Percentiles rank a stretch among this genome's conserved stretches.
These are phyloP conservation scores for Salix arbutifolia DNA, from an alignment of 345 rosid species.

Conservation along the genomic window DNA sequence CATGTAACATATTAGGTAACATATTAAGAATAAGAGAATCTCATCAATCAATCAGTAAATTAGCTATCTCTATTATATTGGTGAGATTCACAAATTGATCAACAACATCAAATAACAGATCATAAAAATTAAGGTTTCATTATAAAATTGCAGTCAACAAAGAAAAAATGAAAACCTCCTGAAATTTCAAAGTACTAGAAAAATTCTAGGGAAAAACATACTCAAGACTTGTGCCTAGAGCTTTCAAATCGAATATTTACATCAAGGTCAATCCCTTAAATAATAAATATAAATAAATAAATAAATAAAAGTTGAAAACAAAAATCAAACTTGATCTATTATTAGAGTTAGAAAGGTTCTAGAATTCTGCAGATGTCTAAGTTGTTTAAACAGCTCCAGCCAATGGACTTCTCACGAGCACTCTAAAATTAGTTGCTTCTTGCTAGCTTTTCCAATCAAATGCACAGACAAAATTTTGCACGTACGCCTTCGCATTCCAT, in stretches of 20 bases:
- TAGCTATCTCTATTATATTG: no score
- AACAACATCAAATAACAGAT: background rate
- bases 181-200: constrained; percentile 9
- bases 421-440: constrained; percentile 39
- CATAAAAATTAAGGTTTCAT: background rate
- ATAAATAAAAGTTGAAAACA: constrained; percentile 9
- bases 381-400: constrained; percentile 21
- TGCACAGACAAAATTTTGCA: constrained; percentile 48
- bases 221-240: constrained; percentile 36
- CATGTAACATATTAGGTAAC: no score
- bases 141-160: background rate
- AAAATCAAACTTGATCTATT: constrained; percentile 32
- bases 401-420: constrained; percentile 23
- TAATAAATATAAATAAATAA: constrained; percentile 5
- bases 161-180: background rate
- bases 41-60: no score
- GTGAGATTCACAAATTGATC: no score
- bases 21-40: no score
- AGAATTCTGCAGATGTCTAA: constrained; percentile 37
- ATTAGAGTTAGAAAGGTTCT: constrained; percentile 48
- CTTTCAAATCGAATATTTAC: constrained; percentile 41
- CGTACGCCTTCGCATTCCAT: constrained; percentile 42
- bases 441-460: constrained; percentile 35
- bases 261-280: constrained; percentile 21
- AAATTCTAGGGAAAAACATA: constrained; percentile 20